A percentile compares a stretch with the other conserved stretches of the same genome.
Evolutionary conservation across 2,329 filamentous ascomycete genomes (phyloP).

Genomic region (Cladosporium velox): DNA sequence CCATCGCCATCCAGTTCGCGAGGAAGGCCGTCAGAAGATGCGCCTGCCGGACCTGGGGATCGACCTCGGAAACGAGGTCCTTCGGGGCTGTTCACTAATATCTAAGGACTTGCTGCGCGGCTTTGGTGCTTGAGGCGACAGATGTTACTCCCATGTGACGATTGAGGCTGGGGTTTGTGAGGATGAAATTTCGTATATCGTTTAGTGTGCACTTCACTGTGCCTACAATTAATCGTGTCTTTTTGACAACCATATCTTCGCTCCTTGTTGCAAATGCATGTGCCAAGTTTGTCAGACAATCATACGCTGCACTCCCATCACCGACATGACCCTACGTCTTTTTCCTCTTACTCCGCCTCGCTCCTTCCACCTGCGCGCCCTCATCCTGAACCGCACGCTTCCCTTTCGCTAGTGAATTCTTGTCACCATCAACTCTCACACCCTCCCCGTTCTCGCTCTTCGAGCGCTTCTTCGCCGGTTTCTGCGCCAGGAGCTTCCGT

Average conservation of each 20-base stretch:
- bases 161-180: neutral
- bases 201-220: neutral
- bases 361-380: neutral
- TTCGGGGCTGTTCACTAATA: constrained; percentile 8
- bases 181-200: neutral
- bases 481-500: constrained; percentile 10
- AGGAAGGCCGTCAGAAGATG: neutral
- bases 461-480: constrained; percentile 25
- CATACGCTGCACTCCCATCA: neutral
- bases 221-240: neutral
- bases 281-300: neutral
- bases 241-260: neutral
- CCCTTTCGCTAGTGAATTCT: constrained; percentile 5
- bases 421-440: constrained; percentile 7
- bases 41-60: neutral
- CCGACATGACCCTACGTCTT: neutral
- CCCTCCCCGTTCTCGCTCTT: constrained; percentile 18
- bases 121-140: neutral
- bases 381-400: constrained; percentile 9
- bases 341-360: constrained; percentile 6
- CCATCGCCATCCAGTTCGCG: constrained; percentile 1
- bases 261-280: neutral
- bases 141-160: neutral
- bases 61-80: neutral
- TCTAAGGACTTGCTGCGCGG: neutral